phyloP scores from a whole-genome alignment of 257 asterid genomes.

The Haberlea rhodopensis region DNA sequence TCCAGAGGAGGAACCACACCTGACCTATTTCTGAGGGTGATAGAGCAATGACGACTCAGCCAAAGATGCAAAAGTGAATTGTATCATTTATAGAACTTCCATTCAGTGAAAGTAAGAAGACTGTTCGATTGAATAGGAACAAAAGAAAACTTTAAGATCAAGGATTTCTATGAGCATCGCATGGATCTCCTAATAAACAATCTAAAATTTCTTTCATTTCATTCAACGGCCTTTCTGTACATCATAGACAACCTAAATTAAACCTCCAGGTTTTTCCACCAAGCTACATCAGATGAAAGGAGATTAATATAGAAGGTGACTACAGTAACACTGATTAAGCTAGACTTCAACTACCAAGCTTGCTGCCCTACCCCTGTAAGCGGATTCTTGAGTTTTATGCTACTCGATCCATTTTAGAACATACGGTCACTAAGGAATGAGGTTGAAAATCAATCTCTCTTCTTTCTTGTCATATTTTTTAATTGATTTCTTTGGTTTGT shows the following conservation, averaged over 20 bases:
- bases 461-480: neutral
- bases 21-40: conserved; percentile 48
- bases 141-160: conserved; percentile 3
- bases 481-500: neutral
- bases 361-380: neutral
- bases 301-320: conserved; percentile 6
- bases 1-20: conserved; percentile 61
- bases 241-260: neutral
- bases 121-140: neutral
- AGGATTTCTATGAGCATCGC: conserved; percentile 1
- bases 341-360: neutral
- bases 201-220: neutral
- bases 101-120: neutral
- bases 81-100: neutral
- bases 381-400: neutral
- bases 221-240: neutral
- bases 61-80: neutral
- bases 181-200: neutral
- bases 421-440: neutral
- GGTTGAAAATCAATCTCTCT: neutral
- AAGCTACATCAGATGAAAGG: conserved; percentile 7
- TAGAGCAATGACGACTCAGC: conserved; percentile 16
- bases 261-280: conserved; percentile 1
- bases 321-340: neutral
- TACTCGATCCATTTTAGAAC: neutral